Evolutionary conservation across 1,139 yeast species (phyloP).

Genomic region (Blastobotrys illinoisensis): DNA sequence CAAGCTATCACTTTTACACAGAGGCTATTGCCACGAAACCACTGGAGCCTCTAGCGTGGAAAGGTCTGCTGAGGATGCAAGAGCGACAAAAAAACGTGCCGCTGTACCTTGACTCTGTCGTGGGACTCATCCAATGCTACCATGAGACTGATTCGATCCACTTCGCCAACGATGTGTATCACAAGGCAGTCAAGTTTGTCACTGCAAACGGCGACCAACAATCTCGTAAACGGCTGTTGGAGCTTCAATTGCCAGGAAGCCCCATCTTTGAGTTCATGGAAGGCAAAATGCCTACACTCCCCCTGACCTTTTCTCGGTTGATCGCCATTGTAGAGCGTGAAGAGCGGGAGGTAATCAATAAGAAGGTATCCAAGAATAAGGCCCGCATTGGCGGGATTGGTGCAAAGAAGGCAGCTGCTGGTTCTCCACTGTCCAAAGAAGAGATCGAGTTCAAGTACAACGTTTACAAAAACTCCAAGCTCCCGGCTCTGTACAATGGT

Average conservation of each 20-base stretch:
- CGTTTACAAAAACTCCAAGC: conserved; percentile 44
- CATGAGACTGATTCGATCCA: conserved; percentile 25
- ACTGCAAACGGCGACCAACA: conserved; percentile 14
- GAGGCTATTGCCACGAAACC: conserved; percentile 55
- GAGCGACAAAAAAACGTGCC: conserved; percentile 40
- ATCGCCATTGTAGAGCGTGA: conserved; percentile 41
- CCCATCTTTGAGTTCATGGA: conserved; percentile 54
- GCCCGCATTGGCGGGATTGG: conserved; percentile 32
- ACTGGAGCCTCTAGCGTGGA: conserved; percentile 65
- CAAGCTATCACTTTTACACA: conserved; percentile 48
- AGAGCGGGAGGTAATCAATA: conserved; percentile 36
- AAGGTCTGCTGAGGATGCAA: conserved; percentile 62
- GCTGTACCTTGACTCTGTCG: conserved; percentile 35
- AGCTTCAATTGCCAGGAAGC: conserved; percentile 58
- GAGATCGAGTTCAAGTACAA: conserved; percentile 41
- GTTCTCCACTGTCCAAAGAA: conserved; percentile 38
- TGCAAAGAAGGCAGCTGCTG: conserved; percentile 36
- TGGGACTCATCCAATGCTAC: conserved; percentile 23
- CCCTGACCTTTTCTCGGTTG: conserved; percentile 46
- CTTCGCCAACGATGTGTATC: conserved; percentile 23
- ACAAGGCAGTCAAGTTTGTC: conserved; percentile 16
- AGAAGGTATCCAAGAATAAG: conserved; percentile 28
- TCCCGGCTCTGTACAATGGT: conserved; percentile 50
- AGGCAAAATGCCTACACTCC: conserved; percentile 46
- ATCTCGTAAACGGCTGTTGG: conserved; percentile 42